Base-by-base conservation (phyloP, 768 basidiomycete genomes). In the Filobasidium floriforme region DNA sequence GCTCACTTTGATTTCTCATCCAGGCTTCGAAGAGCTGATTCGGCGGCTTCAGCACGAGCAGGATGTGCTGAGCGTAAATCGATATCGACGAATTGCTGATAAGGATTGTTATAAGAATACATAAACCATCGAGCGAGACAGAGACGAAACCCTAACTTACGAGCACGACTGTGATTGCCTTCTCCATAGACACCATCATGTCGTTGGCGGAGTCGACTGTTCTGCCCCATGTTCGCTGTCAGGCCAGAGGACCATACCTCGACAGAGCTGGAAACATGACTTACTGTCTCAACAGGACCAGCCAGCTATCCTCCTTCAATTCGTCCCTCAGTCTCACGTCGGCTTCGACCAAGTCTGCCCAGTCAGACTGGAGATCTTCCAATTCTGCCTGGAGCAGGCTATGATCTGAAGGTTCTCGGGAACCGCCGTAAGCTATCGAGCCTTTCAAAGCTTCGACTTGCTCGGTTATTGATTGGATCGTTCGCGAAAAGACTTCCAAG, bases 131-230 rank as follows among this genome's bases (percentile, higher is more conserved):
- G 32, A 37, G 32, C 32, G 9, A 37, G n/a, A n/a, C n/a, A n/a
- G n/a, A n/a, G n/a, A n/a, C n/a, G n/a, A n/a, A n/a, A n/a, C n/a
- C n/a, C n/a, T n/a, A n/a, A n/a, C n/a, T n/a, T n/a, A n/a, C n/a
- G n/a, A n/a, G n/a, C n/a, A n/a, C n/a, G n/a, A n/a, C n/a, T 73
- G 86, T 87, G 52, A 94, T 86, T 10, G 89, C 91, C 78, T 94
- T 98, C 80, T 97, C 90, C 71, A 99, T 80, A 73, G 89, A 90
- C 32, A 85, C 85, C 91, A 98, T 94, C 94, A 98, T 96, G 28
- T 90, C 46, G 41, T 32, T 11, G 18, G 43, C 49, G 7, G 24
- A 41, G 15, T 51, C 37, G 3, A 28, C 7, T 26, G 14, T 1
- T 19, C n/a, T 22, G 15, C 7, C 40, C 11, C 14, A 54, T 18